Evolutionary conservation across 768 basidiomycete species (phyloP).

Genomic region (Suillus americanus): DNA sequence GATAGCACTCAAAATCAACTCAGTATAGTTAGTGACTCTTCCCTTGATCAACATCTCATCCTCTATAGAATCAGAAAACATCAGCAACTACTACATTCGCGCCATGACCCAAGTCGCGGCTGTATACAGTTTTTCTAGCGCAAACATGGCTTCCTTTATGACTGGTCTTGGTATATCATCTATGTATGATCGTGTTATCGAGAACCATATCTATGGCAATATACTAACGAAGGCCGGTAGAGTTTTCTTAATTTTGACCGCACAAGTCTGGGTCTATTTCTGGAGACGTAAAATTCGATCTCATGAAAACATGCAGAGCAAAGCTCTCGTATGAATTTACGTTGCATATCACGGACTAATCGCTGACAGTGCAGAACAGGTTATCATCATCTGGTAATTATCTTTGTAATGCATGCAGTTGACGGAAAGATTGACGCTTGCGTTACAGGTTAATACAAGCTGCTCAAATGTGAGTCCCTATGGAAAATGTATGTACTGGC

Average conservation of each 20-base stretch:
- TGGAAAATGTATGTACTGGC: background rate
- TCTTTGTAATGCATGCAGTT: background rate
- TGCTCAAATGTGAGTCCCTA: background rate
- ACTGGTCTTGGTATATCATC: constrained; percentile 3
- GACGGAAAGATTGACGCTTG: background rate
- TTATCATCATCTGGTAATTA: background rate
- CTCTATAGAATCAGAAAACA: background rate
- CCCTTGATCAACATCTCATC: background rate
- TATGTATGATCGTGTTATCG: background rate
- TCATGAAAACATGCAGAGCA: background rate
- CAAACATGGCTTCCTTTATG: background rate
- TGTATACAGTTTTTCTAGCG: background rate
- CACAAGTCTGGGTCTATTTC: constrained; percentile 2
- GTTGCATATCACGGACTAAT: too few species aligned
- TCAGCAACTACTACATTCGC: background rate
- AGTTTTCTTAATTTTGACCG: background rate
- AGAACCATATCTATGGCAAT: background rate
- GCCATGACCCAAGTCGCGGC: background rate
- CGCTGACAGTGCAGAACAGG: background rate
- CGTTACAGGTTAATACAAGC: background rate
- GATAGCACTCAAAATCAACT: background rate
- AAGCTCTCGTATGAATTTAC: background rate
- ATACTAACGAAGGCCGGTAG: background rate
- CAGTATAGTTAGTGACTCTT: background rate
- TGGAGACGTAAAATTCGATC: background rate